Base-by-base conservation (phyloP, 2,329 filamentous ascomycete species). In the Fusarium musae region DNA sequence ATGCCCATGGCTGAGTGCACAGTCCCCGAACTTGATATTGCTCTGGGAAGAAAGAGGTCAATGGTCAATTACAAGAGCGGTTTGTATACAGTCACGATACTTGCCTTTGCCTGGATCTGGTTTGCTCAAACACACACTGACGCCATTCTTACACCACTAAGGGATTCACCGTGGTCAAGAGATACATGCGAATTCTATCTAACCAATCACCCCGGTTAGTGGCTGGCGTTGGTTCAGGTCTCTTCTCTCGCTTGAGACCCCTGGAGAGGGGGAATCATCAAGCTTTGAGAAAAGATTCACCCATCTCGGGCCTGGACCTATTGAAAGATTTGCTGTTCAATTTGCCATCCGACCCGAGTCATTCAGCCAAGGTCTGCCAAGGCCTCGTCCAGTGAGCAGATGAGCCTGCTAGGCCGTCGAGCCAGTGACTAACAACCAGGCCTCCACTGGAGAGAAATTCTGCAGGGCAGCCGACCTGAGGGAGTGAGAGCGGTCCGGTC, bases 101-200 rank as follows among this genome's bases (percentile, higher is more conserved):
- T 42, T 30, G 30, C 40, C 26, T 57, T 40, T 36, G 49, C 36
- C 67, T 50, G 32, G 52, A 54, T 57, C 26, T 61, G 52, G 32
- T 43, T 63, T 61, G 10, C 40, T 59, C 19, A 53, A 21, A 54
- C 53, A 69, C 44, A 66, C 36, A 49, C 59, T 70, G 69, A 72
- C 69, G 69, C 69, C 63, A 70, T 63, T 57, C 47, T 73, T 69
- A 70, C 68, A 72, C 66, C 59, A 66, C 54, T 37, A 73, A 67
- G 26, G 26, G 36, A 42, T 57, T 68, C 40, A 34, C 42, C 53
- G 42, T 69, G 37, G 30, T 60, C 26, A 60, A 47, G 36, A 57
- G 28, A 36, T 28, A 54, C 23, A 54, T 30, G 50, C 50, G 30
- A 54, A 40, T 37, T 34, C 46, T 57, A 32, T 39, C 6, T 21